Percentiles rank a stretch among this genome's conserved stretches.
phyloP scores from a whole-genome alignment of 2,329 filamentous ascomycete species.

The Ascochyta fabae region DNA sequence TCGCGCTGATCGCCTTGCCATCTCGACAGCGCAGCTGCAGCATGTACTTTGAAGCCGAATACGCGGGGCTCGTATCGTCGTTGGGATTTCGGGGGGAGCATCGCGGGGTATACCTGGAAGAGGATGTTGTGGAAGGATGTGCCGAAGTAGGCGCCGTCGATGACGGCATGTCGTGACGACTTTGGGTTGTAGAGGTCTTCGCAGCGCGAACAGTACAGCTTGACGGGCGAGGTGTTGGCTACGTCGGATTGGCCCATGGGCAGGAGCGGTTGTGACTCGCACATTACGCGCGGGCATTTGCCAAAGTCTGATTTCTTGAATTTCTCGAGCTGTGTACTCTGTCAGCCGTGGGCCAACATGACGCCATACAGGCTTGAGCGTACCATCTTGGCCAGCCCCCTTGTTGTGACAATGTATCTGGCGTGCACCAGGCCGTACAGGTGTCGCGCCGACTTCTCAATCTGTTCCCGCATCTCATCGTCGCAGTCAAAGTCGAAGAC shows the following conservation, averaged over 20 bases:
- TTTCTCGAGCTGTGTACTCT: slow-evolving; percentile 82
- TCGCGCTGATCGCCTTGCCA: slow-evolving; percentile 88
- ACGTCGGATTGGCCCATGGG: slow-evolving; percentile 94
- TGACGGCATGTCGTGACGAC: slow-evolving; percentile 90
- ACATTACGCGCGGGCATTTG: slow-evolving; percentile 96
- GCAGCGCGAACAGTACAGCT: slow-evolving; percentile 95
- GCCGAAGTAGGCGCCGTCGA: slow-evolving; percentile 98
- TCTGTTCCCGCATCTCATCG: slow-evolving; percentile 96
- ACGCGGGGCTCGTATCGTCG: slow-evolving; percentile 88
- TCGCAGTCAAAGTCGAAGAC: slow-evolving; percentile 99
- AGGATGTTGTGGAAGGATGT: slow-evolving; percentile 99
- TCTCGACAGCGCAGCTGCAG: slow-evolving; percentile 81
- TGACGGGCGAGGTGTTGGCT: slow-evolving; percentile 86
- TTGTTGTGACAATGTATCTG: slow-evolving; percentile 93
- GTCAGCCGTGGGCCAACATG: slow-evolving; percentile 12
- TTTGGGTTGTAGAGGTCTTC: slow-evolving; percentile 99
- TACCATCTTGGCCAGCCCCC: slow-evolving; percentile 96
- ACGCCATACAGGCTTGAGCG: neutral
- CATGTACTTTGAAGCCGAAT: slow-evolving; percentile 96
- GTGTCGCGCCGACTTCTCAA: slow-evolving; percentile 95
- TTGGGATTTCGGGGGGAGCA: slow-evolving; percentile 84
- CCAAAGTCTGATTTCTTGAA: slow-evolving; percentile 99
- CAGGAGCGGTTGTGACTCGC: slow-evolving; percentile 88
- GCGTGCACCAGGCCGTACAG: slow-evolving; percentile 96
- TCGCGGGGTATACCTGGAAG: slow-evolving; percentile 94